Evolutionary conservation across 2,329 filamentous ascomycete species (phyloP).

Genomic region (Aspergillus thermomutatus): DNA sequence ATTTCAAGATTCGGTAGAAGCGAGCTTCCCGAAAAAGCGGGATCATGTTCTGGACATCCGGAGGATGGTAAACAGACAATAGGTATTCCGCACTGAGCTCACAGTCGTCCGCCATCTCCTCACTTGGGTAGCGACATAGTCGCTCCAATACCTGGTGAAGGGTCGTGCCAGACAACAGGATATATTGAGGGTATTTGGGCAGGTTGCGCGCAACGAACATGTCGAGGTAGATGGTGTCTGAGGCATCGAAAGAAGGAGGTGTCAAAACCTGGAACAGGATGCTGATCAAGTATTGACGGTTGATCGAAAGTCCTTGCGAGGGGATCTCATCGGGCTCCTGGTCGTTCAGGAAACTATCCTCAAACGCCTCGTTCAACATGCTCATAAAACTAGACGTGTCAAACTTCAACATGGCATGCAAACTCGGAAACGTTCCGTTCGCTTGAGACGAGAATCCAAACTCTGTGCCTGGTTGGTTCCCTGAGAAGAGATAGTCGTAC

Average conservation of each 20-base stretch:
- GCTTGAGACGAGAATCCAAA: conserved; percentile 39
- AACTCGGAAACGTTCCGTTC: conserved; percentile 78
- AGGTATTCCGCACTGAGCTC: conserved; percentile 97
- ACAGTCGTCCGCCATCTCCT: conserved; percentile 83
- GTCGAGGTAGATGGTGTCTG: conserved; percentile 90
- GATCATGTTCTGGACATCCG: conserved; percentile 72
- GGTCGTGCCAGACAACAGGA: conserved; percentile 82
- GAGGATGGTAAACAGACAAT: conserved; percentile 86
- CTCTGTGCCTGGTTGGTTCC: conserved; percentile 46
- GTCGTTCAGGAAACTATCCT: conserved; percentile 89
- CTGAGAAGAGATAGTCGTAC: conserved; percentile 92
- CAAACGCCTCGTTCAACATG: conserved; percentile 94
- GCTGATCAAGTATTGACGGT: conserved; percentile 87
- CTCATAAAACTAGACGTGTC: conserved; percentile 91
- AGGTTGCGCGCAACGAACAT: conserved; percentile 98
- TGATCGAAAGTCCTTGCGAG: conserved; percentile 60
- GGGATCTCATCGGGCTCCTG: conserved; percentile 62
- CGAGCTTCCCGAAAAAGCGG: conserved; percentile 73
- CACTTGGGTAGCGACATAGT: conserved; percentile 78
- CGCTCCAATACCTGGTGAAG: conserved; percentile 76
- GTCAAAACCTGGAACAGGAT: conserved; percentile 91
- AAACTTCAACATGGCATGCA: conserved; percentile 79
- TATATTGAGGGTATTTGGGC: conserved; percentile 94
- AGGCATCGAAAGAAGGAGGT: conserved; percentile 62
- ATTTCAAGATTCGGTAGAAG: conserved; percentile 90